Evolutionary conservation across 2,329 filamentous ascomycete species (phyloP).

Genomic region (Colletotrichum zoysiae): DNA sequence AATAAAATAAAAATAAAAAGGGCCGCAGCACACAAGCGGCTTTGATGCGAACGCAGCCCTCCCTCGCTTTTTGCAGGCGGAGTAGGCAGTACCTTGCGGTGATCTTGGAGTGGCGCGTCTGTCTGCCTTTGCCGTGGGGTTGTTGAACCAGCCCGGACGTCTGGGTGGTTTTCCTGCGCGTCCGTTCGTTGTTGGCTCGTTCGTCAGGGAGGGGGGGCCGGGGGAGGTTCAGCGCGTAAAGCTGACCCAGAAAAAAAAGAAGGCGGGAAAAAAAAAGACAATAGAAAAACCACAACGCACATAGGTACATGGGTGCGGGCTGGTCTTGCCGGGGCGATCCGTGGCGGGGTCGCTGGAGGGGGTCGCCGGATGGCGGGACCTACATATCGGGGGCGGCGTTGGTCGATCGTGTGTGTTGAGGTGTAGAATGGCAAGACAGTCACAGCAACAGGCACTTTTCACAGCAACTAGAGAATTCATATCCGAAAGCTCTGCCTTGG

Average conservation of each 20-base stretch:
- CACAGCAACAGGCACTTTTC: too few relatives aligned
- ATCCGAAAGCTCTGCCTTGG: too few relatives aligned
- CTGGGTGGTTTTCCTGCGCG: not conserved
- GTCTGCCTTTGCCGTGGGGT: not conserved
- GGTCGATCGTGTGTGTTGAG: not conserved
- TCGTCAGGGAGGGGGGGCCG: not conserved
- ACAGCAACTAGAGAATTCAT: too few relatives aligned
- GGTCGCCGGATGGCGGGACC: slow-evolving; percentile 1
- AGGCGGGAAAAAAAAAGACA: not conserved
- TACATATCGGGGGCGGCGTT: not conserved
- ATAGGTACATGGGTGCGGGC: not conserved
- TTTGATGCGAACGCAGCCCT: not conserved
- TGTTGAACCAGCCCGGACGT: not conserved
- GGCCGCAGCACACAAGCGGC: not conserved
- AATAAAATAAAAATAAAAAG: not conserved
- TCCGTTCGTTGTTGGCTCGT: slow-evolving; percentile 5
- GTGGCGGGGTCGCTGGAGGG: slow-evolving; percentile 5
- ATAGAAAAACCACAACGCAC: not conserved
- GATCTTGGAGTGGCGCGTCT: not conserved
- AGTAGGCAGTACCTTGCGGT: not conserved
- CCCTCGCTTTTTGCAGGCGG: not conserved
- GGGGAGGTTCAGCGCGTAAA: slow-evolving; percentile 1
- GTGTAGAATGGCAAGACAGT: too few relatives aligned
- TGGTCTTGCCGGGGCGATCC: slow-evolving; percentile 38
- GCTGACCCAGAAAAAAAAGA: not conserved